Evolutionary conservation across 495 filamentous ascomycete species (phyloP).

Genomic region (Trichoderma orchidacearum): DNA sequence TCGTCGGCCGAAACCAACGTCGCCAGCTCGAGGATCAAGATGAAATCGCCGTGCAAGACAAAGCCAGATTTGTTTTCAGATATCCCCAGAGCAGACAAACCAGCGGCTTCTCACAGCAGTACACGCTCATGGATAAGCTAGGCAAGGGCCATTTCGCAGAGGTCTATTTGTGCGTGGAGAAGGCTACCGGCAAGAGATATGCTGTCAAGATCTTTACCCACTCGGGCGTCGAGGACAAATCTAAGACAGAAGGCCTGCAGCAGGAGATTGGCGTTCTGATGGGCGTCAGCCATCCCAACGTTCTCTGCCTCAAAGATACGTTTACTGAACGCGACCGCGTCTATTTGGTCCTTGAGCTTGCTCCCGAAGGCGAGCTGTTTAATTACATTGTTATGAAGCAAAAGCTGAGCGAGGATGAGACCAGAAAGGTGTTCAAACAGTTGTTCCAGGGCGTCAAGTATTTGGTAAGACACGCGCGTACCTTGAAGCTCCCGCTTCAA

Average conservation of each 20-base stretch:
- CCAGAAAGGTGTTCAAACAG: slow-evolving; percentile 78
- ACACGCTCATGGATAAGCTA: slow-evolving; percentile 68
- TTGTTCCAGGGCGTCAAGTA: slow-evolving; percentile 91
- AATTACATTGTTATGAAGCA: slow-evolving; percentile 81
- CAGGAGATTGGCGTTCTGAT: slow-evolving; percentile 95
- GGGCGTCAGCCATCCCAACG: slow-evolving; percentile 90
- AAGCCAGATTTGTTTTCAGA: slow-evolving; percentile 76
- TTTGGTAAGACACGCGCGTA: slow-evolving; percentile 45
- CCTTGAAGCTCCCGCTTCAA: background rate
- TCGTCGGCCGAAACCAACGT: slow-evolving; percentile 83
- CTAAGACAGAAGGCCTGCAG: slow-evolving; percentile 72
- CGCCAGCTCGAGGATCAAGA: slow-evolving; percentile 79
- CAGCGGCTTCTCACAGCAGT: slow-evolving; percentile 75
- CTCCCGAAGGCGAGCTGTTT: slow-evolving; percentile 87
- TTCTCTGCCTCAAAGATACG: slow-evolving; percentile 87
- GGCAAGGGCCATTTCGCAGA: slow-evolving; percentile 96
- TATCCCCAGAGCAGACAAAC: slow-evolving; percentile 67
- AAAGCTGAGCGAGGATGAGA: slow-evolving; percentile 73
- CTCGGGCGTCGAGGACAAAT: slow-evolving; percentile 60
- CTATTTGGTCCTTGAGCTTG: slow-evolving; percentile 85
- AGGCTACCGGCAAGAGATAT: slow-evolving; percentile 64
- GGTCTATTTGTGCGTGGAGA: slow-evolving; percentile 83
- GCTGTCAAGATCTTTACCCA: slow-evolving; percentile 91
- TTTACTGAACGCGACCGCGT: slow-evolving; percentile 87
- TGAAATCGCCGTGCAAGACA: slow-evolving; percentile 72